Percentiles rank a stretch among this genome's conserved stretches.
Conservation (phyloP, 2,329 filamentous ascomycete genomes). For the Stachybotrys chartarum region DNA sequence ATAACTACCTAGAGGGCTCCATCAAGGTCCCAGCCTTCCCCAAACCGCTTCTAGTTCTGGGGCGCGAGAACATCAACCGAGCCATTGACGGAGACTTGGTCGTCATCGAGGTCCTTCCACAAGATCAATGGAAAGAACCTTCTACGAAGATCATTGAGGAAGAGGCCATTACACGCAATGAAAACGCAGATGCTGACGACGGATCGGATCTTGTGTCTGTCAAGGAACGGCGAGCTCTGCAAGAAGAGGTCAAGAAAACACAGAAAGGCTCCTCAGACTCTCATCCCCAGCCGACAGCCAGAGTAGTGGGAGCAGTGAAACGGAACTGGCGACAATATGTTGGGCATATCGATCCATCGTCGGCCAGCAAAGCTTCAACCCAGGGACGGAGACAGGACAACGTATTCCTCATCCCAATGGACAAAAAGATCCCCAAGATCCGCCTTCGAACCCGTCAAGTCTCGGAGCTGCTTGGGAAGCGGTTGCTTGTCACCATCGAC, state of each 20-base stretch:
- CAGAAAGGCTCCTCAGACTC: slow-evolving; percentile 72
- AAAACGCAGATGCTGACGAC: slow-evolving; percentile 82
- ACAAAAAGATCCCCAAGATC: slow-evolving; percentile 96
- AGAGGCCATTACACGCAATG: slow-evolving; percentile 82
- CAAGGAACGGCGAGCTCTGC: slow-evolving; percentile 75
- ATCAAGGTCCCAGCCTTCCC: slow-evolving; percentile 87
- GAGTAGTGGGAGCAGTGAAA: slow-evolving; percentile 86
- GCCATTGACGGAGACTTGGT: slow-evolving; percentile 88
- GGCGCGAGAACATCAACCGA: slow-evolving; percentile 92
- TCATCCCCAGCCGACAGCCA: slow-evolving; percentile 81
- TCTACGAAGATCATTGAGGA: slow-evolving; percentile 96
- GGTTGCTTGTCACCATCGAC: slow-evolving; percentile 88
- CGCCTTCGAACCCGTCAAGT: slow-evolving; percentile 86
- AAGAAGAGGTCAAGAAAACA: slow-evolving; percentile 83
- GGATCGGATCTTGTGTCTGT: slow-evolving; percentile 75
- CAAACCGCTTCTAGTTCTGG: slow-evolving; percentile 79
- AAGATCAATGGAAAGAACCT: slow-evolving; percentile 94
- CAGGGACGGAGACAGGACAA: slow-evolving; percentile 82
- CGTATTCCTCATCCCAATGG: slow-evolving; percentile 95
- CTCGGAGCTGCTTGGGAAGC: slow-evolving; percentile 80
- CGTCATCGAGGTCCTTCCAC: slow-evolving; percentile 85
- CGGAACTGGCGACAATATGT: slow-evolving; percentile 98
- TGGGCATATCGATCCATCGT: slow-evolving; percentile 85
- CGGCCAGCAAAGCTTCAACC: slow-evolving; percentile 64
- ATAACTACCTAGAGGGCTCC: slow-evolving; percentile 94